Evolutionary conservation across 176 grass and related monocot species (phyloP).

Genomic region (Aechmea fasciata): DNA sequence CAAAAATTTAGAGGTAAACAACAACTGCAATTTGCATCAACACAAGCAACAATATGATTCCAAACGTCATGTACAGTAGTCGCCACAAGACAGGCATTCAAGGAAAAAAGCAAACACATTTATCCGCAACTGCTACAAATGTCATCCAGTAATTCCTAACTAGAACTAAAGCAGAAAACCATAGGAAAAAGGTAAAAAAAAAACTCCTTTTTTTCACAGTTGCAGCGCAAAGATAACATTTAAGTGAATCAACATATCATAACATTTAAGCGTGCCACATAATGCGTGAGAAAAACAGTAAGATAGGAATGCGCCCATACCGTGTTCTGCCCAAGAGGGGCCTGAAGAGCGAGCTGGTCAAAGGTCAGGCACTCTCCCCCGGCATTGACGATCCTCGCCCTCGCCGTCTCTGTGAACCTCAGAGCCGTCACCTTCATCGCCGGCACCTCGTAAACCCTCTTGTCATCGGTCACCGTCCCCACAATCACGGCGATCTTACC

Average conservation of each 20-base stretch:
- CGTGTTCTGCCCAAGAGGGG: slow-evolving; percentile 25
- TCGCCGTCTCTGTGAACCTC: slow-evolving; percentile 25
- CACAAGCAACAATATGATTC: background rate
- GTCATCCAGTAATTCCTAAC: no score
- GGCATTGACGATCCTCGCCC: slow-evolving; percentile 22
- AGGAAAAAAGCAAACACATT: no score
- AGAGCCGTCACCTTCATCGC: slow-evolving; percentile 21
- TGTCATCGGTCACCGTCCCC: slow-evolving; percentile 21
- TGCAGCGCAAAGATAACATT: no score
- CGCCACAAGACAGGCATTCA: no score
- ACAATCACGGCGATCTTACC: slow-evolving; percentile 18
- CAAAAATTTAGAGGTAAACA: no score
- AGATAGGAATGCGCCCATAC: background rate
- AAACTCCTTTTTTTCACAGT: no score
- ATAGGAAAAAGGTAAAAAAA: no score
- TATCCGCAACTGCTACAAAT: no score
- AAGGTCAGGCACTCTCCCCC: slow-evolving; percentile 25
- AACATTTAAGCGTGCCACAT: no score
- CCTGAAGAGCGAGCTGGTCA: slow-evolving; percentile 19
- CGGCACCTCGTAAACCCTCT: slow-evolving; percentile 16
- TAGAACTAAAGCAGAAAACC: no score
- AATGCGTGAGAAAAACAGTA: background rate
- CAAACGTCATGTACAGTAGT: background rate
- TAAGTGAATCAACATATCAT: no score
- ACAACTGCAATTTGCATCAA: no score